These are phyloP conservation scores for Fusarium penzigii DNA, from an alignment of 2,329 filamentous ascomycete genomes.

Conservation along the genomic window DNA sequence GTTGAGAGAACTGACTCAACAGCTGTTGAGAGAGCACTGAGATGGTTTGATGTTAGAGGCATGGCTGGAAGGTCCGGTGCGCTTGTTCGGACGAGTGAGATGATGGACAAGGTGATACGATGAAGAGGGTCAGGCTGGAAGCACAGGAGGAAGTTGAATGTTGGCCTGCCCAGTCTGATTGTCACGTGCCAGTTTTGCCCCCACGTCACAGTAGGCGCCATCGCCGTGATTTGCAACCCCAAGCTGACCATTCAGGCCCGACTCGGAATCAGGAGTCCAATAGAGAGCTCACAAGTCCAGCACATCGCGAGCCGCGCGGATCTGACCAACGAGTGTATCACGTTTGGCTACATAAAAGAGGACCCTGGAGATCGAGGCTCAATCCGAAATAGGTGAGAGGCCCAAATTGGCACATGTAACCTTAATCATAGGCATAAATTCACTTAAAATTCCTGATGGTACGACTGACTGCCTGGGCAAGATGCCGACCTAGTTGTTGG, in stretches of 20 bases:
- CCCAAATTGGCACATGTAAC: not conserved
- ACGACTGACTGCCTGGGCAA: not conserved
- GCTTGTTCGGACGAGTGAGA: conserved; percentile 1
- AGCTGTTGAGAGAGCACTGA: conserved; percentile 2
- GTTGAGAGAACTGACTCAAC: conserved; percentile 5
- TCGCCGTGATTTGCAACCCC: not conserved
- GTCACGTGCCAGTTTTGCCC: not conserved
- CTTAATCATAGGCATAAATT: not conserved
- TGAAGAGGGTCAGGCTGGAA: not conserved
- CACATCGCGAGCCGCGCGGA: not conserved
- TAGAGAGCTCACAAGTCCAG: not conserved
- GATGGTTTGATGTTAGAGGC: not conserved
- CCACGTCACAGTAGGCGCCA: not conserved
- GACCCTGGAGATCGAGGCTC: not conserved
- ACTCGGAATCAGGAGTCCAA: not conserved
- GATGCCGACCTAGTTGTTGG: not conserved
- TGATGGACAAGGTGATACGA: not conserved
- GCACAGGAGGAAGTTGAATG: not conserved
- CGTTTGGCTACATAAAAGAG: not conserved
- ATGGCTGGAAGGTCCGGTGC: not conserved
- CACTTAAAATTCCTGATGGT: not conserved
- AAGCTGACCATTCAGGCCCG: too few species aligned
- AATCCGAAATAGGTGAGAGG: not conserved
- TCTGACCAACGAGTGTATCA: not conserved
- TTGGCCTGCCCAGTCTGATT: not conserved